Evolutionary conservation across 169 alveolate species (phyloP).

Genomic region (Cryptosporidium viatorum): DNA sequence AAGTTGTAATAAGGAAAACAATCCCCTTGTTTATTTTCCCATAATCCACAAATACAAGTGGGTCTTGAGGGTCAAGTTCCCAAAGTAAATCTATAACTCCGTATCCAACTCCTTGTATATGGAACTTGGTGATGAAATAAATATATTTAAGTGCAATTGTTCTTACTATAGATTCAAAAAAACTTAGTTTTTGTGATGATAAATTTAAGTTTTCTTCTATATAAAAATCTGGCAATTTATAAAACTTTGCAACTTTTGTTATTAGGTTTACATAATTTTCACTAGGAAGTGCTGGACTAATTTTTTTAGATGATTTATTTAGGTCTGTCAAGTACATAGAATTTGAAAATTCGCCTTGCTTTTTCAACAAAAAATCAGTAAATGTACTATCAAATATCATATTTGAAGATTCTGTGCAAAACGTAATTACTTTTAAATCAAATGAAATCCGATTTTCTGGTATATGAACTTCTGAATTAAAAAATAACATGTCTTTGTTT

Average conservation of each 20-base stretch:
- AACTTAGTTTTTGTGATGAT: not conserved
- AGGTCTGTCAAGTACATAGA: not conserved
- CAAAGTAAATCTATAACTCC: conserved; percentile 62
- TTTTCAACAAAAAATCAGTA: not conserved
- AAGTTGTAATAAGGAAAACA: not conserved
- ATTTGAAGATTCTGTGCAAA: conserved; percentile 25
- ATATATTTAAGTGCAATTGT: conserved; percentile 10
- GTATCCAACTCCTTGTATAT: conserved; percentile 25
- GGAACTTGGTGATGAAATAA: not conserved
- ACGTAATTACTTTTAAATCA: conserved; percentile 8
- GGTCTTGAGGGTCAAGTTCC: conserved; percentile 61
- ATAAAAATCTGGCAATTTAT: conserved; percentile 37
- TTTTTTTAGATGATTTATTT: not conserved
- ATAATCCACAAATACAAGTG: conserved; percentile 59
- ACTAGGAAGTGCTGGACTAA: conserved; percentile 44
- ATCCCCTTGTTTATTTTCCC: conserved; percentile 25
- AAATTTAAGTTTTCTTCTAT: conserved; percentile 8
- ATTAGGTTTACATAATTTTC: conserved; percentile 19
- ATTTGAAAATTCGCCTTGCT: not conserved
- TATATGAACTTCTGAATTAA: not conserved
- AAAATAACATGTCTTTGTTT: not conserved
- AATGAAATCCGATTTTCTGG: not conserved
- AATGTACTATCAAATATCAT: conserved; percentile 22
- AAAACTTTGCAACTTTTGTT: conserved; percentile 9
- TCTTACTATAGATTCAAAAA: not conserved